These are phyloP conservation scores for Phyllosticta citribraziliensis DNA, from an alignment of 2,329 filamentous ascomycete species.

Conservation along the genomic window DNA sequence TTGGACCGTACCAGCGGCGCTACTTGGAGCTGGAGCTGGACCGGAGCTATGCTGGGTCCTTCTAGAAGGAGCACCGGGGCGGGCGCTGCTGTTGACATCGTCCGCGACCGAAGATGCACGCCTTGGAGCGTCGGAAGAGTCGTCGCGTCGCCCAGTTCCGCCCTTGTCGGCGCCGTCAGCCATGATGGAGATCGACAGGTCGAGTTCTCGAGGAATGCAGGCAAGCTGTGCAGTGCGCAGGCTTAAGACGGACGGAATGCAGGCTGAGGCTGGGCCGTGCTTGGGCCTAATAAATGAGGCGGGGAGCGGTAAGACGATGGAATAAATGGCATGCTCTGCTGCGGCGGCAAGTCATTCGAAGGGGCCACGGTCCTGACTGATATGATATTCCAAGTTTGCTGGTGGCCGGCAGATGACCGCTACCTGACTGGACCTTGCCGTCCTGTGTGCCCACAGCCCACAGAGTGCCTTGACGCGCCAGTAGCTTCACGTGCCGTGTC, in stretches of 20 bases:
- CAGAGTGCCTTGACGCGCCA: neutral
- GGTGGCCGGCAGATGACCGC: conserved; percentile 9
- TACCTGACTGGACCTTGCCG: neutral
- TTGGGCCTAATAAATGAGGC: neutral
- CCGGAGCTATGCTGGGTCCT: neutral
- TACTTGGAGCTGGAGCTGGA: neutral
- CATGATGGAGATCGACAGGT: neutral
- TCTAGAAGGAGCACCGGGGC: neutral
- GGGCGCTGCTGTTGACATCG: neutral
- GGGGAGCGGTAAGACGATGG: neutral
- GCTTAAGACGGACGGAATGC: neutral
- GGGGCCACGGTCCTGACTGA: neutral
- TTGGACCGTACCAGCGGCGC: conserved; percentile 2
- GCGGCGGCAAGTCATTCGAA: no score
- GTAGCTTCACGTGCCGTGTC: neutral
- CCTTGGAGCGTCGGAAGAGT: neutral
- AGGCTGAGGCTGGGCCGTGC: neutral
- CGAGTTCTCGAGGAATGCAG: neutral
- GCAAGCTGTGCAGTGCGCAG: neutral
- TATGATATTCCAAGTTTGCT: neutral
- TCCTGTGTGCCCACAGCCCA: neutral
- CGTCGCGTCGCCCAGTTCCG: neutral
- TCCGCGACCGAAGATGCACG: neutral
- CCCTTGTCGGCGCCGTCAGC: neutral
- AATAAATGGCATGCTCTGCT: no score